Evolutionary conservation across 2,329 filamentous ascomycete species (phyloP).

Genomic region (Dothideomycetes sp.): DNA sequence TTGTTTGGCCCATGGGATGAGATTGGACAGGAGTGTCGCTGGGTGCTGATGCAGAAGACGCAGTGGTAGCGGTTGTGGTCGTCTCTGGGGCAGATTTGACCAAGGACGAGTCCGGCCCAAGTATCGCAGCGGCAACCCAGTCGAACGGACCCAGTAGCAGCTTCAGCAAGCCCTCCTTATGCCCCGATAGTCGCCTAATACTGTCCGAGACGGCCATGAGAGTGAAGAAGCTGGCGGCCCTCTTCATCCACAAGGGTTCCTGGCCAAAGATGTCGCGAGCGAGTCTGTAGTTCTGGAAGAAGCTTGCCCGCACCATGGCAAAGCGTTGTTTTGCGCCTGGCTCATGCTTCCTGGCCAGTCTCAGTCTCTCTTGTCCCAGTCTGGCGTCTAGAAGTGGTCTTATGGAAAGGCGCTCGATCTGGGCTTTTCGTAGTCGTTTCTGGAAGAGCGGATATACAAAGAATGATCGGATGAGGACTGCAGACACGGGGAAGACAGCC

Average conservation of each 20-base stretch:
- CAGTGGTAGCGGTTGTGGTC: too few relatives aligned
- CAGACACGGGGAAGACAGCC: constrained; percentile 17
- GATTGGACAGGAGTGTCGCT: not conserved
- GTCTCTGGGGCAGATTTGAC: too few relatives aligned
- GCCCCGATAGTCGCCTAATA: constrained; percentile 2
- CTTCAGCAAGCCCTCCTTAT: constrained; percentile 3
- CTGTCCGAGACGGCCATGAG: constrained; percentile 1
- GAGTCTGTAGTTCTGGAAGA: not conserved
- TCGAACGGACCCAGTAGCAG: constrained; percentile 4
- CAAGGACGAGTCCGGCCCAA: too few relatives aligned
- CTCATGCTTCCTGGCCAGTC: not conserved
- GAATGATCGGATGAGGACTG: constrained; percentile 17
- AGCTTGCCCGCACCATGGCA: too few relatives aligned
- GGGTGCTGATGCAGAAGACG: too few relatives aligned
- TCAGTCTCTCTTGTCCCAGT: not conserved
- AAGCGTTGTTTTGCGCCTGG: too few relatives aligned
- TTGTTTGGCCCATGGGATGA: not conserved
- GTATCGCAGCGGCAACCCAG: constrained; percentile 2
- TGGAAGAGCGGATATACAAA: constrained; percentile 16
- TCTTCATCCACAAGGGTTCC: not conserved
- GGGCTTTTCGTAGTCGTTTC: not conserved
- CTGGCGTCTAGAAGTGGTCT: constrained; percentile 4
- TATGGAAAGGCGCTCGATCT: not conserved
- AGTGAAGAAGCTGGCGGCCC: not conserved
- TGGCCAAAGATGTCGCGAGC: not conserved